A percentile compares a stretch with the other conserved stretches of the same genome.
phyloP scores from a whole-genome alignment of 441 rosid species.

The Pelargonium cotyledonis region DNA sequence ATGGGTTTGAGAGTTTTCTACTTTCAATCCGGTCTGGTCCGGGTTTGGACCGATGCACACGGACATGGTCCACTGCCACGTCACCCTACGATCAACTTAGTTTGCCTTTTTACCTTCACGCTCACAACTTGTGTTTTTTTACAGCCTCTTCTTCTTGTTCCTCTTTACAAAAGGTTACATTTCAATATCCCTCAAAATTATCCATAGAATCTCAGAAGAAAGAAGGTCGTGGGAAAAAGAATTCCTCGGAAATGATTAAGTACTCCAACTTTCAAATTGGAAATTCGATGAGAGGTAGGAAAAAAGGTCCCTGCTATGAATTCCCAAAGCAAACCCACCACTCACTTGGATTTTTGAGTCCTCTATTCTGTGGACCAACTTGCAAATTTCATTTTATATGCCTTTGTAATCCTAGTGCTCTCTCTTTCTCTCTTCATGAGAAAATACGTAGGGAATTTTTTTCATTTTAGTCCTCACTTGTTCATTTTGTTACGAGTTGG shows the following conservation, averaged over 20 bases:
- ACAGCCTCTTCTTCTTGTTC: slow-evolving; percentile 14
- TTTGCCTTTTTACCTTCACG: slow-evolving; percentile 35
- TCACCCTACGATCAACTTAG: slow-evolving; percentile 25
- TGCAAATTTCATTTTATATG: no score
- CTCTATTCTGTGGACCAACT: not conserved
- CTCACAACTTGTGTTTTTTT: slow-evolving; percentile 26
- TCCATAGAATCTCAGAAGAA: slow-evolving; percentile 20
- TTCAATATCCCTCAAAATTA: slow-evolving; percentile 19
- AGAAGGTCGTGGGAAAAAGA: slow-evolving; percentile 26
- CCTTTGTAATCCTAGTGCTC: no score
- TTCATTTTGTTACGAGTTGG: no score
- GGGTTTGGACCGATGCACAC: slow-evolving; percentile 16
- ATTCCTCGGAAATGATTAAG: slow-evolving; percentile 37
- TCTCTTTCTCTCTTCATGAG: no score
- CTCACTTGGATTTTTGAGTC: not conserved
- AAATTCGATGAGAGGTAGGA: not conserved
- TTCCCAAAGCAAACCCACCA: not conserved
- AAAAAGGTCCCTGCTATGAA: not conserved
- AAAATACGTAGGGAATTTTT: no score
- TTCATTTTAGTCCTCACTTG: no score
- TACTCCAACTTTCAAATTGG: not conserved
- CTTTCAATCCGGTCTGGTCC: no score
- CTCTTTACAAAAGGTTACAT: slow-evolving; percentile 34
- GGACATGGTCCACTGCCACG: slow-evolving; percentile 1
- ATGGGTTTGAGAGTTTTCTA: no score